These are phyloP conservation scores for Trichoderma polysporum DNA, from an alignment of 2,329 filamentous ascomycete genomes.

Conservation along the genomic window DNA sequence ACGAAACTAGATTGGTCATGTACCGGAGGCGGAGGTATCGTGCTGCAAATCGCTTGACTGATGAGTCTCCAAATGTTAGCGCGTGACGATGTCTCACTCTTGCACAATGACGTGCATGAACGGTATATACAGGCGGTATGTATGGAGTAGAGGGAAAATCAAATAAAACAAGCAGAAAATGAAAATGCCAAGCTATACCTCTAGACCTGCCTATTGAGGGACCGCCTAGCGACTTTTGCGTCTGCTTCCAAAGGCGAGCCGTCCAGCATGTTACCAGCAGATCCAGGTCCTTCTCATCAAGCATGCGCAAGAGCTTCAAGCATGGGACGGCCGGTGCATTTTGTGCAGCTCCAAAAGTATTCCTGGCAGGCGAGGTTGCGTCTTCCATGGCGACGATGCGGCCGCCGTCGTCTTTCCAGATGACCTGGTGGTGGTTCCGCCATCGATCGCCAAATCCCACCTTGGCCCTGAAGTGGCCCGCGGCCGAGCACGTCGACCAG, in stretches of 20 bases:
- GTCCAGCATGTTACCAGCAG: slow-evolving; percentile 17
- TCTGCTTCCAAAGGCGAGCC: slow-evolving; percentile 14
- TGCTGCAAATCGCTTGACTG: slow-evolving; percentile 18
- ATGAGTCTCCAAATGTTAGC: slow-evolving; percentile 7
- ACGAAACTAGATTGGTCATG: slow-evolving; percentile 15
- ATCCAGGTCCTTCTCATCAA: slow-evolving; percentile 15
- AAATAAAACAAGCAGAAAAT: neutral
- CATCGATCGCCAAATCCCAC: slow-evolving; percentile 7
- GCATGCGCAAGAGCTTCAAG: slow-evolving; percentile 12
- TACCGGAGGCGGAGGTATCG: slow-evolving; percentile 15
- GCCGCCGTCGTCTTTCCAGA: slow-evolving; percentile 15
- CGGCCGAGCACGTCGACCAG: slow-evolving; percentile 10
- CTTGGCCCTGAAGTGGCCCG: slow-evolving; percentile 7
- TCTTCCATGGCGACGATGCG: slow-evolving; percentile 18
- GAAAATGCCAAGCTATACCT: slow-evolving; percentile 10
- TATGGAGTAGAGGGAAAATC: neutral
- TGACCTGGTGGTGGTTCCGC: slow-evolving; percentile 12
- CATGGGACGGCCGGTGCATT: neutral
- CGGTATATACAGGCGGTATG: neutral
- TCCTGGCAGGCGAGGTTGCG: neutral
- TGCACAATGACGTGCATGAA: slow-evolving; percentile 16
- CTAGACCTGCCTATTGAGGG: neutral
- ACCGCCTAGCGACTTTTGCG: neutral
- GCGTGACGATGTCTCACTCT: neutral
- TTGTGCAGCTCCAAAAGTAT: neutral